Base-by-base conservation (phyloP, 2,329 filamentous ascomycete genomes). In the Colletotrichum sp. region DNA sequence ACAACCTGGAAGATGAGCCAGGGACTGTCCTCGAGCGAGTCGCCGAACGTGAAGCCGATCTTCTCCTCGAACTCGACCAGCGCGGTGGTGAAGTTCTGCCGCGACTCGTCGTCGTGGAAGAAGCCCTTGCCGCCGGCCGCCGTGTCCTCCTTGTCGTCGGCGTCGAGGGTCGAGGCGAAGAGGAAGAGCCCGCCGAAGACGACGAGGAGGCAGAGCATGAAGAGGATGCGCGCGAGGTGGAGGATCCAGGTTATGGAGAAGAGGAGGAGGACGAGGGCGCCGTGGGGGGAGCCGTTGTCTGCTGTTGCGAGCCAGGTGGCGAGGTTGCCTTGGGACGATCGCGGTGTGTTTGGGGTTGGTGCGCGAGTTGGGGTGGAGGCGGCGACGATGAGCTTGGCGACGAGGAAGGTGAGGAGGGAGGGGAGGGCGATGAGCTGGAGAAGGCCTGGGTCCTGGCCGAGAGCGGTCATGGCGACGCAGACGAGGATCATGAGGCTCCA, bases 341-440 rank as follows among this genome's bases (percentile, higher is more conserved):
- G 14, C 8, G 34, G 18, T 4, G 69, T 26, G 24, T 30, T 16
- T 12, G 64, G 60, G 8, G 64, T 57, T 63, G 48, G n/a, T 13
- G 30, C 2, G 7, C 26, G 14, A 18, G 59, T n/a, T 5, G 69
- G 32, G 14, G 63, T 16, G 1, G 64, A 61, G 12, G 64, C 69
- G 55, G 60, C 71, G 26, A 70, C 71, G 52, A 76, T 52, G 43
- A 74, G 71, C 21, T 70, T 74, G 12, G 74, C 70, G 21, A 74
- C 71, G 26, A 76, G 74, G 26, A 74, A 76, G 9, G 74, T 76
- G 3, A 76, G 52, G 10, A 76, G 71, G n/a, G 74, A 76, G 32
- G 74, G 74, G 6, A 64, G 34, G 13, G 74, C 74, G 59, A 76
- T 74, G 43, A 76, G 71, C 14, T 65, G 71, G 36, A 74, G n/a